Percentiles rank a stretch among this genome's conserved stretches.
phyloP scores from a whole-genome alignment of 1,284 basidiomycete species.

The Ceratobasidium sp. region DNA sequence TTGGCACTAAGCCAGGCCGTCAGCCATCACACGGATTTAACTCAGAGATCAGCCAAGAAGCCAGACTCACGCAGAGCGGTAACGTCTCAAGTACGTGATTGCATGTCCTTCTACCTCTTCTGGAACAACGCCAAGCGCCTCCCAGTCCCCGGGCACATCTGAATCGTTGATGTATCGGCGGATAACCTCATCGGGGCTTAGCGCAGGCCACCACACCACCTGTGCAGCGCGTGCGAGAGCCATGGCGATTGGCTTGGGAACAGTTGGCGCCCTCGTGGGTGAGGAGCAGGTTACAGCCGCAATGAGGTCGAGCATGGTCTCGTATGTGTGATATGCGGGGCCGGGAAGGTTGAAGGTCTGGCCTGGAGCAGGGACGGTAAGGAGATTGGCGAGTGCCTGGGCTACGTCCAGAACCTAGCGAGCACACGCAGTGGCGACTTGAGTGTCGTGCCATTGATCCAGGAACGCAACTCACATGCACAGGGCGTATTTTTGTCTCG shows the following conservation, averaged over 20 bases:
- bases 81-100: conserved; percentile 91
- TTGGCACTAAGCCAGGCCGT: conserved; percentile 22
- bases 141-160: conserved; percentile 57
- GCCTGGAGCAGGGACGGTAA: conserved; percentile 72
- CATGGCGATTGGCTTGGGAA: conserved; percentile 84
- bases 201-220: conserved; percentile 91
- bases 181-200: conserved; percentile 92
- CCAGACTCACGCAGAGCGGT: conserved; percentile 75
- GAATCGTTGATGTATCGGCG: conserved; percentile 89
- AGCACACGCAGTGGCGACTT: background rate
- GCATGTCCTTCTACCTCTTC: conserved; percentile 91
- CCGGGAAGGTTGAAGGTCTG: conserved; percentile 87
- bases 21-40: background rate
- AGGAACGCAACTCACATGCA: conserved; percentile 75
- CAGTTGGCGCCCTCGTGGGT: conserved; percentile 73
- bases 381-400: conserved; percentile 87
- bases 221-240: conserved; percentile 78
- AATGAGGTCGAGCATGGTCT: conserved; percentile 87
- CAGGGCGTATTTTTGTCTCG: conserved; percentile 88
- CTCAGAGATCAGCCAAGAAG: background rate
- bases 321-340: conserved; percentile 87
- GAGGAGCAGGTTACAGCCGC: conserved; percentile 84
- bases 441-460: background rate
- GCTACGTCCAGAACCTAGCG: conserved; percentile 91
- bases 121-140: conserved; percentile 73